Evolutionary conservation across 1,284 basidiomycete species (phyloP).

Genomic region (Apiotrichum gamsii): DNA sequence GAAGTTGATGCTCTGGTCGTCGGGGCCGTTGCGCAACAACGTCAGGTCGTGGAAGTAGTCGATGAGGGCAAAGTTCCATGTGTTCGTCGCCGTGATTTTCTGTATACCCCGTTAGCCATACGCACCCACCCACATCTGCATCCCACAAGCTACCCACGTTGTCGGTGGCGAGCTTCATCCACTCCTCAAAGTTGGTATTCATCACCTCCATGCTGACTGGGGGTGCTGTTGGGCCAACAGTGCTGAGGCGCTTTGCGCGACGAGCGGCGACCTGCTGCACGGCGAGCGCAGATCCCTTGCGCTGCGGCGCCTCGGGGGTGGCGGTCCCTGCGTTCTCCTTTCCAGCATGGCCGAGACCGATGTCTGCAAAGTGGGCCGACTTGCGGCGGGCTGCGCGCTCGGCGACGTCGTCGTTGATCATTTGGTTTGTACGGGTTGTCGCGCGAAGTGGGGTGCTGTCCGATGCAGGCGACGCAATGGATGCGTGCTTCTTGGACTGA

Average conservation of each 20-base stretch:
- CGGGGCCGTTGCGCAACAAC: slow-evolving; percentile 79
- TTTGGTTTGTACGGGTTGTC: slow-evolving; percentile 9
- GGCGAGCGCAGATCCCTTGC: slow-evolving; percentile 29
- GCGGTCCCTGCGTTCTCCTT: slow-evolving; percentile 6
- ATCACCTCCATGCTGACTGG: slow-evolving; percentile 60
- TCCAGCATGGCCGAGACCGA: slow-evolving; percentile 7
- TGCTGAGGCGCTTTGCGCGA: slow-evolving; percentile 32
- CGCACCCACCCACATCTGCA: too few species aligned
- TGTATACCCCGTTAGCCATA: slow-evolving; percentile 47
- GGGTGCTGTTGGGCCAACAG: slow-evolving; percentile 27
- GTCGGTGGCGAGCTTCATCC: slow-evolving; percentile 99
- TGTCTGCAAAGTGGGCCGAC: slow-evolving; percentile 36
- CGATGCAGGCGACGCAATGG: neutral
- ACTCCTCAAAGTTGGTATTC: slow-evolving; percentile 90
- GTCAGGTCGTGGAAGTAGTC: slow-evolving; percentile 99
- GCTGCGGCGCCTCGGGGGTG: slow-evolving; percentile 7
- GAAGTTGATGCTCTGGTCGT: slow-evolving; percentile 88
- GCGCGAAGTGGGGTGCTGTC: slow-evolving; percentile 6
- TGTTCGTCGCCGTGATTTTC: slow-evolving; percentile 99
- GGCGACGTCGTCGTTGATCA: slow-evolving; percentile 38
- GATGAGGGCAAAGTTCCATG: slow-evolving; percentile 96
- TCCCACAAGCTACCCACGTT: slow-evolving; percentile 59
- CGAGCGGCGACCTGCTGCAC: slow-evolving; percentile 17
- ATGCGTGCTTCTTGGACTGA: slow-evolving; percentile 5
- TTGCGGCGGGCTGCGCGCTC: slow-evolving; percentile 38